phyloP scores from a whole-genome alignment of 1,284 basidiomycete genomes.

The Polyporus tsugae region DNA sequence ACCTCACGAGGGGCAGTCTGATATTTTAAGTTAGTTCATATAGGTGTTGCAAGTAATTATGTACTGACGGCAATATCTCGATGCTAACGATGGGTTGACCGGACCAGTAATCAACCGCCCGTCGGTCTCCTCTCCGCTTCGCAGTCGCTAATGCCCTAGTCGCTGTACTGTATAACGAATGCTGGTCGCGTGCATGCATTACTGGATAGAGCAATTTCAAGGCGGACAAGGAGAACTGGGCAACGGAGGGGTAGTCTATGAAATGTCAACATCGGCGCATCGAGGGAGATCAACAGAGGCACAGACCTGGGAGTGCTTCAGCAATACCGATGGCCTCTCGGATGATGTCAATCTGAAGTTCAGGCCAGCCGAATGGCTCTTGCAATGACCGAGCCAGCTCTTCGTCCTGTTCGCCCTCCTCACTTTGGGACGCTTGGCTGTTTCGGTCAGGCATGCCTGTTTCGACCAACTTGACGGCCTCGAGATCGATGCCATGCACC shows the following conservation, averaged over 20 bases:
- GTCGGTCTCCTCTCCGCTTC: slow-evolving; percentile 77
- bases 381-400: slow-evolving; percentile 50
- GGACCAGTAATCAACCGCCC: slow-evolving; percentile 84
- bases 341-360: slow-evolving; percentile 90
- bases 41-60: neutral
- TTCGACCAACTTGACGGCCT: slow-evolving; percentile 63
- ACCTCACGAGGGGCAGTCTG: slow-evolving; percentile 76
- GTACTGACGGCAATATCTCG: slow-evolving; percentile 74
- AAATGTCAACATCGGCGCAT: neutral
- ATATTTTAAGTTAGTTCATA: neutral
- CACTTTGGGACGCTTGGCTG: slow-evolving; percentile 35
- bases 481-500: slow-evolving; percentile 82
- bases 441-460: slow-evolving; percentile 18
- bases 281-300: slow-evolving; percentile 11
- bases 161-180: slow-evolving; percentile 78
- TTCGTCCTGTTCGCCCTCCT: slow-evolving; percentile 41
- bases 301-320: slow-evolving; percentile 86
- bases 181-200: slow-evolving; percentile 77
- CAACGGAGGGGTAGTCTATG: slow-evolving; percentile 78
- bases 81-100: slow-evolving; percentile 82
- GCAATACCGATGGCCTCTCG: slow-evolving; percentile 91
- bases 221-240: slow-evolving; percentile 81
- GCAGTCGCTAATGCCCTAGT: slow-evolving; percentile 74
- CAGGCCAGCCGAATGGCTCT: slow-evolving; percentile 88
- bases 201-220: slow-evolving; percentile 74